phyloP scores from a whole-genome alignment of 73 alveolate species.

The Paramecium sonneborni region DNA sequence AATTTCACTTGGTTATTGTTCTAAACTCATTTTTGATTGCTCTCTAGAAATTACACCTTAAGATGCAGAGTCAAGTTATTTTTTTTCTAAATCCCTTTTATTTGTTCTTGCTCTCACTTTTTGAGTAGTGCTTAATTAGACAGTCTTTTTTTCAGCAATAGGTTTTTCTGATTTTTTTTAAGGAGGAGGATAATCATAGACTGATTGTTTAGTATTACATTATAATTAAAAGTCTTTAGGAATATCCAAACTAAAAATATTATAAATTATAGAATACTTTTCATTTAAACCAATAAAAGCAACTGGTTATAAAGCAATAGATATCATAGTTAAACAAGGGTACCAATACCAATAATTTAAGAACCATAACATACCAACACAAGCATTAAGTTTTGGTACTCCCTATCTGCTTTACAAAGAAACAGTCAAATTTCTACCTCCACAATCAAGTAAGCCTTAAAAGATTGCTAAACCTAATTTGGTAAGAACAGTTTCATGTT shows the following conservation, averaged over 20 bases:
- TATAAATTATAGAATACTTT: background rate
- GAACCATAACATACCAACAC: slow-evolving; percentile 92
- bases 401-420: slow-evolving; percentile 84
- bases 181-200: slow-evolving; percentile 88
- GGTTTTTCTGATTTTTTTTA: slow-evolving; percentile 82
- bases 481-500: slow-evolving; percentile 90
- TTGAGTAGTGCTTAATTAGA: slow-evolving; percentile 91
- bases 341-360: slow-evolving; percentile 98
- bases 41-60: background rate
- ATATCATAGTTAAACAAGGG: slow-evolving; percentile 95
- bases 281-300: slow-evolving; percentile 93
- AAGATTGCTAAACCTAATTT: slow-evolving; percentile 94
- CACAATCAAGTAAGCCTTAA: slow-evolving; percentile 91
- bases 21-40: slow-evolving; percentile 69
- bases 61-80: background rate
- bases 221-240: slow-evolving; percentile 85
- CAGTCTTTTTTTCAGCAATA: slow-evolving; percentile 90
- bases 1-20: slow-evolving; percentile 70
- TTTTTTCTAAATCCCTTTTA: slow-evolving; percentile 72
- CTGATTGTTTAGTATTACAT: slow-evolving; percentile 88
- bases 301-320: slow-evolving; percentile 91
- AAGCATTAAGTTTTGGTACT: slow-evolving; percentile 86
- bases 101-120: slow-evolving; percentile 94
- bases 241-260: slow-evolving; percentile 73
- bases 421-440: slow-evolving; percentile 94